Percentiles rank a stretch among this genome's conserved stretches.
Conservation (phyloP, 106 monocot species). For the Platanthera guangdongensis region DNA sequence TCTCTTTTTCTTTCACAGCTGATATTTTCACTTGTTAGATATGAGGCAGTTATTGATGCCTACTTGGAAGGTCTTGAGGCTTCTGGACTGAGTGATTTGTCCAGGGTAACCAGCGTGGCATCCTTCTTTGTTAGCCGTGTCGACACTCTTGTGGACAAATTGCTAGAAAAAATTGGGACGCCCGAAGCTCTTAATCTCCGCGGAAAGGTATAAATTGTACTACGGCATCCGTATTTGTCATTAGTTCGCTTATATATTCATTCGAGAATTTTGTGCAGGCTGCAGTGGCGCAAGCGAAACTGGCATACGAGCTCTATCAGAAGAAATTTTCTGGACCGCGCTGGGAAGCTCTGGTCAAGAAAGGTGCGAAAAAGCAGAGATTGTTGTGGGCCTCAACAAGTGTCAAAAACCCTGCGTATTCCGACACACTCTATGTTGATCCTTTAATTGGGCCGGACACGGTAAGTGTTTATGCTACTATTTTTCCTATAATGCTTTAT, state of each 20-base stretch:
- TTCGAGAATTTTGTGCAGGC: conserved; percentile 34
- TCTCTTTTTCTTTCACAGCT: conserved; percentile 26
- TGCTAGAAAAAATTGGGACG: conserved; percentile 81
- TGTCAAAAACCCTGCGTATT: conserved; percentile 86
- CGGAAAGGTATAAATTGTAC: conserved; percentile 49
- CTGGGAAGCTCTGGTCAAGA: conserved; percentile 87
- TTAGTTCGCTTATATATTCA: neutral
- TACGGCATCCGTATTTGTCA: neutral
- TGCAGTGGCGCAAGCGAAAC: conserved; percentile 77
- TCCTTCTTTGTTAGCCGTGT: conserved; percentile 96
- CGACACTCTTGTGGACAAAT: conserved; percentile 76
- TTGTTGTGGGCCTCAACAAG: conserved; percentile 91
- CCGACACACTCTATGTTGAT: conserved; percentile 81
- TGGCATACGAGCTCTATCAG: conserved; percentile 81
- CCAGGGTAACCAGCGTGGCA: conserved; percentile 79
- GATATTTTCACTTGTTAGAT: conserved; percentile 84
- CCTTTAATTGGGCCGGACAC: conserved; percentile 90
- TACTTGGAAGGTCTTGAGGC: conserved; percentile 91
- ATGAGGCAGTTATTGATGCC: conserved; percentile 91
- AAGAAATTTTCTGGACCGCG: conserved; percentile 94
- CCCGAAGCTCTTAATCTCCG: conserved; percentile 81
- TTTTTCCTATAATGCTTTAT: neutral
- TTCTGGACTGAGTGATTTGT: conserved; percentile 68
- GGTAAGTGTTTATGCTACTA: conserved; percentile 22
- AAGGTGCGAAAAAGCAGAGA: conserved; percentile 95